Conservation (phyloP, 306 rosid species). For the Quercus mongolica region DNA sequence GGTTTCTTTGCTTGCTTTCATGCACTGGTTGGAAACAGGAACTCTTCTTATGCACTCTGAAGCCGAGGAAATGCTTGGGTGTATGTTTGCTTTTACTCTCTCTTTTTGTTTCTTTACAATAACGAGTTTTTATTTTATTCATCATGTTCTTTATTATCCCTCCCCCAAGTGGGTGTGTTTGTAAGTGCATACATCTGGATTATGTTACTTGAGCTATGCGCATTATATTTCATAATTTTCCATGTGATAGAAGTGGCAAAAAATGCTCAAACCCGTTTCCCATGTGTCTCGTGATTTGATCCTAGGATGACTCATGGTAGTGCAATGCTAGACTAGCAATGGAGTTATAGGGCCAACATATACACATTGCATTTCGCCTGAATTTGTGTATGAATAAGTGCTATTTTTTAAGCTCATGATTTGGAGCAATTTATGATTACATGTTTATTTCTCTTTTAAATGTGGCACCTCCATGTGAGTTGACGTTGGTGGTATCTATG, state of each 20-base stretch:
- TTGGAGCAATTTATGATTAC: neutral
- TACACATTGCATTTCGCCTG: neutral
- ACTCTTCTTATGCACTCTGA: slow-evolving; percentile 71
- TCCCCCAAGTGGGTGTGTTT: neutral
- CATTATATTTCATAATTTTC: neutral
- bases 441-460: neutral
- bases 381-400: neutral
- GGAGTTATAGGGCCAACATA: neutral
- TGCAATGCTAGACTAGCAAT: neutral
- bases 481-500: too few relatives aligned
- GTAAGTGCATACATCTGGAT: neutral
- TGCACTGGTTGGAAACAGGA: slow-evolving; percentile 94
- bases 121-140: neutral
- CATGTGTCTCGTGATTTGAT: neutral
- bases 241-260: neutral
- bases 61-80: slow-evolving; percentile 73
- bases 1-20: slow-evolving; percentile 76
- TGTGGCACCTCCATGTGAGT: neutral
- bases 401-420: neutral
- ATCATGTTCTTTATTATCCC: neutral
- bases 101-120: neutral
- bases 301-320: neutral
- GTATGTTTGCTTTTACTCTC: slow-evolving; percentile 49
- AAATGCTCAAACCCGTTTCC: neutral
- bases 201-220: neutral